Conservation (phyloP, 2,329 filamentous ascomycete genomes). For the Curvularia hawaiiensis region DNA sequence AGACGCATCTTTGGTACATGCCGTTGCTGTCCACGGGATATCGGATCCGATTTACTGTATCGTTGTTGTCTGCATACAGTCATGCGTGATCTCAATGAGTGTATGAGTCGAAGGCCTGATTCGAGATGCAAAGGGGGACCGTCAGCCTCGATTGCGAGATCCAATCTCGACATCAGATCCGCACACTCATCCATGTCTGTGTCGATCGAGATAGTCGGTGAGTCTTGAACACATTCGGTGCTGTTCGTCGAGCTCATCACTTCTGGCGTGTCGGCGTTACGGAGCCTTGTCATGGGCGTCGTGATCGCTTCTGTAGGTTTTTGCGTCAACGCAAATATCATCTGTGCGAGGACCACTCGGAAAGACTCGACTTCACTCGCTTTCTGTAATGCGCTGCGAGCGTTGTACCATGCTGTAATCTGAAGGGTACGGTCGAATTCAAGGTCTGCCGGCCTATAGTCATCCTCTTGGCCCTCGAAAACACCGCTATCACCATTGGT, state of each 20-base stretch:
- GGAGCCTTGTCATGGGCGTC: background rate
- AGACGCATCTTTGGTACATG: constrained; percentile 27
- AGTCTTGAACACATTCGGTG: background rate
- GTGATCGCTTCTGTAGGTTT: constrained; percentile 40
- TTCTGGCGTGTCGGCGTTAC: background rate
- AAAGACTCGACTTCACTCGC: constrained; percentile 52
- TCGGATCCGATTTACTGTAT: constrained; percentile 12
- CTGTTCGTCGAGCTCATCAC: background rate
- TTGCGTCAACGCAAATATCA: constrained; percentile 55
- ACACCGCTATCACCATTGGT: constrained; percentile 14
- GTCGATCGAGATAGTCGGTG: constrained; percentile 11
- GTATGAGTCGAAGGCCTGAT: constrained; percentile 49
- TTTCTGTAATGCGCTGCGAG: constrained; percentile 46
- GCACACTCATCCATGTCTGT: constrained; percentile 32
- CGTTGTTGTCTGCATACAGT: constrained; percentile 25
- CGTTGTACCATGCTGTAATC: constrained; percentile 51
- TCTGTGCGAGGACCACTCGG: constrained; percentile 52
- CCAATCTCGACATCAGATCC: constrained; percentile 39
- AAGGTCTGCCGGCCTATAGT: constrained; percentile 2
- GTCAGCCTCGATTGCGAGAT: constrained; percentile 42
- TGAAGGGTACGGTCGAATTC: constrained; percentile 48
- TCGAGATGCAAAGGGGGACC: constrained; percentile 49
- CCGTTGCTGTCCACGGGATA: constrained; percentile 20
- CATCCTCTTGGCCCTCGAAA: constrained; percentile 13
- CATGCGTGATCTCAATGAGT: constrained; percentile 42